A percentile compares a stretch with the other conserved stretches of the same genome.
Evolutionary conservation across 805 yeast genomes (phyloP).

Genomic region (Teunomyces cretensis): DNA sequence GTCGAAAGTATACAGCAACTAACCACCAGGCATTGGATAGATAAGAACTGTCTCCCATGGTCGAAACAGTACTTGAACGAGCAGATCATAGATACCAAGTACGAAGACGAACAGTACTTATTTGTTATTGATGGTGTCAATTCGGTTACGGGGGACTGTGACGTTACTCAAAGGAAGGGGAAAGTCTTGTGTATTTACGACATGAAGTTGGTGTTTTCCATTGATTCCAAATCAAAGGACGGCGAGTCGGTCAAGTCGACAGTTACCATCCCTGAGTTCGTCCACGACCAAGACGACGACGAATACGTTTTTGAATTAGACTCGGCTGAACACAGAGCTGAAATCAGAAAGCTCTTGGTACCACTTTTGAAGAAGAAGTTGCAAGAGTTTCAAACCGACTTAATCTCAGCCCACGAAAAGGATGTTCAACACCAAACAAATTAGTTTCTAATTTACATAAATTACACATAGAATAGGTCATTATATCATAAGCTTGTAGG

Average conservation of each 20-base stretch:
- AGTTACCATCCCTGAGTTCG: conserved; percentile 62
- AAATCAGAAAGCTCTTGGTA: conserved; percentile 48
- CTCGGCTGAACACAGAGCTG: conserved; percentile 36
- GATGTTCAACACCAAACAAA: conserved; percentile 56
- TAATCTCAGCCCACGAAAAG: conserved; percentile 59
- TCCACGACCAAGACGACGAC: conserved; percentile 74
- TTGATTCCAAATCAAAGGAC: conserved; percentile 35
- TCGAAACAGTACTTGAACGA: conserved; percentile 49
- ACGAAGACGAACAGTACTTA: conserved; percentile 22
- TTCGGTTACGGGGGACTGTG: conserved; percentile 66
- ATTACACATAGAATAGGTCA: neutral
- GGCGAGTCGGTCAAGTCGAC: conserved; percentile 28
- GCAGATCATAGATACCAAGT: conserved; percentile 30
- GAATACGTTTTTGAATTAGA: conserved; percentile 54
- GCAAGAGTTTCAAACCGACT: conserved; percentile 59
- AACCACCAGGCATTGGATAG: conserved; percentile 65
- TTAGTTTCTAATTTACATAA: conserved; percentile 9
- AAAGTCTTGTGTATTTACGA: conserved; percentile 76
- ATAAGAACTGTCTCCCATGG: conserved; percentile 68
- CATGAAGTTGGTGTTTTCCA: conserved; percentile 50
- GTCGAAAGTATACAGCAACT: conserved; percentile 9
- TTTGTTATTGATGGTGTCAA: conserved; percentile 39
- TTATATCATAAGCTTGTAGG: neutral
- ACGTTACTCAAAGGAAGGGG: conserved; percentile 82
- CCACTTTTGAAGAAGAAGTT: conserved; percentile 53